Base-by-base conservation (phyloP, 495 filamentous ascomycete species). In the Penicillium ochrochloron region DNA sequence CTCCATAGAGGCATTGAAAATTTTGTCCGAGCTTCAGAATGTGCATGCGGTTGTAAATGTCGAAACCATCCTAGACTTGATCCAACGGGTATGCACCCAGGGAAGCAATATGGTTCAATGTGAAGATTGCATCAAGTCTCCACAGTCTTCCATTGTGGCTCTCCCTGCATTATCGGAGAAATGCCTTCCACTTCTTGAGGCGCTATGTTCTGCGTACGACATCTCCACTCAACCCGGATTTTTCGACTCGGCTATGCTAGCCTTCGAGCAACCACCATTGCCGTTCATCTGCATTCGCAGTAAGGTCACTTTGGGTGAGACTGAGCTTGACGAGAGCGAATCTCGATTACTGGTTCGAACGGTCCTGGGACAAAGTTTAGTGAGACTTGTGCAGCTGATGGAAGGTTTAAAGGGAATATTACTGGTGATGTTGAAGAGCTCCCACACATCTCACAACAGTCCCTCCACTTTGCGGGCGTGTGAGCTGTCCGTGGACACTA, bases 221-320 rank as follows among this genome's bases (percentile, higher is more conserved):
- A 67, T 76, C 37, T 65, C 66, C 9, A 67, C 68, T 11, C 69
- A 68, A 19, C 69, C 66, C 48, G 62, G 54, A 15, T 59, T 76
- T 14, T 74, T 77, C 54, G 71, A 75, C 29, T 48, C 70, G 0
- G 62, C 62, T 6, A 59, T 70, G 54, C 29, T 73, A 6, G 58
- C 70, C 3, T 71, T 71, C 53, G 69, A 76, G 12, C 70, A 70
- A 25, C 60, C 69, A 10, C 57, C 70, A 1, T 63, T 68, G 1
- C 61, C 68, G 11, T 70, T 73, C 39, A 68, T 78, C 21, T 78
- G 74, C 34, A 63, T 78, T 23, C 68, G 73, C 29, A 78, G 71
- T 46, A 74, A 71, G 48, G 68, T 73, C 25, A 65, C 65, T 19
- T 59, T 77, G 9, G 76, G 76, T 0, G 58, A 73, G 53, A 74